Conservation (phyloP, 768 basidiomycete genomes). For the Kwoniella heveanensis region DNA sequence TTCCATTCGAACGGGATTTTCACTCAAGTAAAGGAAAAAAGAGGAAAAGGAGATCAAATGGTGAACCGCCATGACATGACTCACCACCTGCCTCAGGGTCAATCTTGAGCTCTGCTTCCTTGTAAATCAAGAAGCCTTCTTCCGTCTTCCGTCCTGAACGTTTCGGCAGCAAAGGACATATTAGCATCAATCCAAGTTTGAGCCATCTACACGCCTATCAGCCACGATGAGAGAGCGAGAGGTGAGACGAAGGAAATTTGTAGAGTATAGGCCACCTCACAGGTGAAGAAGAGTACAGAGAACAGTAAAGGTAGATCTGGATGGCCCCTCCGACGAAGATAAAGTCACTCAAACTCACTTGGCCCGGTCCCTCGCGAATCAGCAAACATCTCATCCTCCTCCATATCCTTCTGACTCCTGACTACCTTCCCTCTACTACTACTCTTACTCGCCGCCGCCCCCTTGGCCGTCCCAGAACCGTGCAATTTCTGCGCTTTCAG, state of each 20-base stretch:
- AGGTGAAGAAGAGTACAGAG: too few relatives aligned
- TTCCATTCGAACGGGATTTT: too few relatives aligned
- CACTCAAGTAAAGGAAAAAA: too few relatives aligned
- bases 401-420: slow-evolving; percentile 27
- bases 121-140: slow-evolving; percentile 56
- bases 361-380: slow-evolving; percentile 53
- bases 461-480: background rate
- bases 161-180: too few relatives aligned
- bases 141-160: slow-evolving; percentile 55
- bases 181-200: too few relatives aligned
- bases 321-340: too few relatives aligned
- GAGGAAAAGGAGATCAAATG: too few relatives aligned
- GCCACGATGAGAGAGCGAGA: background rate
- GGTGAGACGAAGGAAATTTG: background rate
- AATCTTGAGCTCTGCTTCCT: slow-evolving; percentile 55
- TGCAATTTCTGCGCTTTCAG: slow-evolving; percentile 4
- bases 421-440: background rate
- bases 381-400: slow-evolving; percentile 51
- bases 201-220: too few relatives aligned
- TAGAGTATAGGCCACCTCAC: background rate
- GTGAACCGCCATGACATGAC: too few relatives aligned
- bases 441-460: slow-evolving; percentile 6
- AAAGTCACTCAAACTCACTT: slow-evolving; percentile 25
- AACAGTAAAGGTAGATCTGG: too few relatives aligned
- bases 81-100: slow-evolving; percentile 55